Conservation (phyloP, 768 basidiomycete genomes). For the Mycena haematopus region DNA sequence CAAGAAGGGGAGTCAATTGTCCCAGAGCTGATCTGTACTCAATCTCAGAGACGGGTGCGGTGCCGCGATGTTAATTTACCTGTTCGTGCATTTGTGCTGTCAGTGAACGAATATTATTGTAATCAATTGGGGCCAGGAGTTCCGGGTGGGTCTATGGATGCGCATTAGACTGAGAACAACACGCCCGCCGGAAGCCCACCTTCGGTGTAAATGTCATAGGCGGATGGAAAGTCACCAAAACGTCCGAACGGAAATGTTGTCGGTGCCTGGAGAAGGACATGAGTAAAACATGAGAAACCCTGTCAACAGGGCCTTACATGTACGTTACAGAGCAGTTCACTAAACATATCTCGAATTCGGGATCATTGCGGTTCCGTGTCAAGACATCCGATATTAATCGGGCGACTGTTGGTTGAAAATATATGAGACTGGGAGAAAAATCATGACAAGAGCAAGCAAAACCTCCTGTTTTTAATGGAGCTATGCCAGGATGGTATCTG, state of each 20-base stretch:
- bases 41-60: neutral
- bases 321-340: slow-evolving; percentile 85
- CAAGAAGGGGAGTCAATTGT: slow-evolving; percentile 88
- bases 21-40: slow-evolving; percentile 65
- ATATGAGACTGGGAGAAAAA: slow-evolving; percentile 14
- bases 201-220: slow-evolving; percentile 71
- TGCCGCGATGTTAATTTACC: slow-evolving; percentile 13
- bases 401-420: slow-evolving; percentile 64
- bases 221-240: slow-evolving; percentile 81
- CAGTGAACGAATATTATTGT: slow-evolving; percentile 59
- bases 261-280: slow-evolving; percentile 61
- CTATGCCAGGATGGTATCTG: slow-evolving; percentile 84
- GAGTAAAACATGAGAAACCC: slow-evolving; percentile 17
- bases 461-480: slow-evolving; percentile 89
- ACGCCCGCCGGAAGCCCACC: slow-evolving; percentile 40
- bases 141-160: slow-evolving; percentile 67
- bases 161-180: slow-evolving; percentile 11
- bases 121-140: slow-evolving; percentile 71
- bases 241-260: slow-evolving; percentile 88
- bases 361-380: slow-evolving; percentile 68
- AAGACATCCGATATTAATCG: slow-evolving; percentile 82
- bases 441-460: neutral
- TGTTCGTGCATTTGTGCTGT: slow-evolving; percentile 68
- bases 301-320: slow-evolving; percentile 53
- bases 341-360: slow-evolving; percentile 74